Percentiles rank a stretch among this genome's conserved stretches.
phyloP scores from a whole-genome alignment of 2,329 filamentous ascomycete species.

The Simplicillium sp. region DNA sequence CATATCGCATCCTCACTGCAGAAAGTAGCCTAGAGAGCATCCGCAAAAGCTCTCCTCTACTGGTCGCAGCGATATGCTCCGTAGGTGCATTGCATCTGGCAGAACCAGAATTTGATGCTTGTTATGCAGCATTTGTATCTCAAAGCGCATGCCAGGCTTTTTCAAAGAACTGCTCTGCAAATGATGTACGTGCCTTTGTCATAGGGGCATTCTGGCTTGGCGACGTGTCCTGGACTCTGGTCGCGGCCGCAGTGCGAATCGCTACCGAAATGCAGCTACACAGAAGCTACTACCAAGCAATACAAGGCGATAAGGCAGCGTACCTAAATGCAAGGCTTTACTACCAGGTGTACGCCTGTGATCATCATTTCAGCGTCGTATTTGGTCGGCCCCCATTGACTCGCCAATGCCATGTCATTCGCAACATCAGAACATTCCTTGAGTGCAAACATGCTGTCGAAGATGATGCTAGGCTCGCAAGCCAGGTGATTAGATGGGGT shows the following conservation, averaged over 20 bases:
- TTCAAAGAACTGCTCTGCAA: slow-evolving; percentile 35
- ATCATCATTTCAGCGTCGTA: slow-evolving; percentile 22
- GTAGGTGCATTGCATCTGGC: slow-evolving; percentile 7
- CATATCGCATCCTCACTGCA: too few relatives aligned
- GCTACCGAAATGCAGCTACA: slow-evolving; percentile 47
- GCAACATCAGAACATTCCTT: too few relatives aligned
- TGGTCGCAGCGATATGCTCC: slow-evolving; percentile 7
- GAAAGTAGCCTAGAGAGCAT: too few relatives aligned
- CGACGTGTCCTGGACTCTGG: slow-evolving; percentile 52
- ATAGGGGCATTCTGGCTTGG: slow-evolving; percentile 56
- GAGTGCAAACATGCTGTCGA: too few relatives aligned
- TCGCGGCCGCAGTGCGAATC: slow-evolving; percentile 47
- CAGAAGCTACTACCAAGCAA: slow-evolving; percentile 38
- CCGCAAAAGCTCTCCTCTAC: slow-evolving; percentile 6
- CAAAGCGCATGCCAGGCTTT: slow-evolving; percentile 6
- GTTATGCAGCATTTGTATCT: slow-evolving; percentile 6
- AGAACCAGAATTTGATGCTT: slow-evolving; percentile 3
- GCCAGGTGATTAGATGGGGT: too few relatives aligned
- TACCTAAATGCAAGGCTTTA: slow-evolving; percentile 48
- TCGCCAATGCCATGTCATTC: slow-evolving; percentile 9
- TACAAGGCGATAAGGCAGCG: slow-evolving; percentile 35
- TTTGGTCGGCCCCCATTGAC: slow-evolving; percentile 21
- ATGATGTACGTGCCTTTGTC: slow-evolving; percentile 50
- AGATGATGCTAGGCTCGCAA: too few relatives aligned
- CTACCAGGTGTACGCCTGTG: slow-evolving; percentile 33